Evolutionary conservation across 768 basidiomycete genomes (phyloP).

Genomic region (Pholiota microspora): DNA sequence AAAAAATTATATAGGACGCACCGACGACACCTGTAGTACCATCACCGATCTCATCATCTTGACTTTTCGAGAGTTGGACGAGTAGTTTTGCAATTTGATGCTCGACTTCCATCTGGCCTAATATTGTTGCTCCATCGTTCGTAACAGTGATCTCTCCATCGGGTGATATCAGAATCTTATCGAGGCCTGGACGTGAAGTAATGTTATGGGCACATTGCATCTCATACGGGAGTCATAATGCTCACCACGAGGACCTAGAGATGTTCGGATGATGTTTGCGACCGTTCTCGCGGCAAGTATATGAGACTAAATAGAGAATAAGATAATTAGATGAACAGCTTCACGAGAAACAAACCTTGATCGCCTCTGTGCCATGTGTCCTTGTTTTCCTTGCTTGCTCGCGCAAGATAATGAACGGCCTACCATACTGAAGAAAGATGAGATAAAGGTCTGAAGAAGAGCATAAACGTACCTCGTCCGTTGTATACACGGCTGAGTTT

Average conservation of each 20-base stretch:
- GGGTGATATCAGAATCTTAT: constrained; percentile 92
- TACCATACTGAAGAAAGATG: constrained; percentile 63
- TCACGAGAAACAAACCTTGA: constrained; percentile 60
- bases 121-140: constrained; percentile 98
- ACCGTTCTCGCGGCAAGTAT: constrained; percentile 95
- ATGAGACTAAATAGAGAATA: constrained; percentile 59
- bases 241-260: constrained; percentile 89
- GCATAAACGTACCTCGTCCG: constrained; percentile 66
- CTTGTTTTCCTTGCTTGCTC: constrained; percentile 93
- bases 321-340: constrained; percentile 10
- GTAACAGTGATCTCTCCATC: constrained; percentile 99
- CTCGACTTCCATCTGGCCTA: constrained; percentile 98
- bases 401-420: constrained; percentile 96
- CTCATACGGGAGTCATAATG: neutral
- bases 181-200: constrained; percentile 58
- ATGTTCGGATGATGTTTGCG: constrained; percentile 92
- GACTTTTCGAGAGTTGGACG: constrained; percentile 94
- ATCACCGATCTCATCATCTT: constrained; percentile 99
- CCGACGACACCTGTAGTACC: constrained; percentile 99
- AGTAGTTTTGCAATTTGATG: constrained; percentile 98
- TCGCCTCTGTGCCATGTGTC: constrained; percentile 89
- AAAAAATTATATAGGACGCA: constrained; percentile 1
- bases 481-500: constrained; percentile 76
- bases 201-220: neutral
- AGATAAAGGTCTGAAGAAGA: constrained; percentile 4